These are phyloP conservation scores for Tetrapisispora taiwanensis DNA, from an alignment of 805 yeast genomes.

Conservation along the genomic window DNA sequence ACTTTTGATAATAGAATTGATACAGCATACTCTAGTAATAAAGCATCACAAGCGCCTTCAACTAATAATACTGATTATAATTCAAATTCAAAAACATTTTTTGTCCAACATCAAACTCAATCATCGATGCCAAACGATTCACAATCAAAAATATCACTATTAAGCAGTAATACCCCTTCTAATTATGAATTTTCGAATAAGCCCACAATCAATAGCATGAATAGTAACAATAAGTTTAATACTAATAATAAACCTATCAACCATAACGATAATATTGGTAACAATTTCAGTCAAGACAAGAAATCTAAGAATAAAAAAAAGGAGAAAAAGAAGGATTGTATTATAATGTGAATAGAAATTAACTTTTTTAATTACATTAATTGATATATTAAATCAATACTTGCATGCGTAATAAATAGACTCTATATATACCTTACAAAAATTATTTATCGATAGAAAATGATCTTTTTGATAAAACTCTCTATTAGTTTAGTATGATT, in stretches of 20 bases:
- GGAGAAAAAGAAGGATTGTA: conserved; percentile 1
- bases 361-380: no score
- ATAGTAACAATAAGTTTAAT: no score
- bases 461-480: no score
- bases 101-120: neutral
- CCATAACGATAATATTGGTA: neutral
- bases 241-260: no score
- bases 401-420: no score
- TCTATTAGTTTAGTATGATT: no score
- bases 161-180: neutral
- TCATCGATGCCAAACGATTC: neutral
- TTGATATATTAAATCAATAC: no score
- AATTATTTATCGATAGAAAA: no score
- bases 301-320: neutral
- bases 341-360: neutral
- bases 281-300: neutral
- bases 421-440: no score
- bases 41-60: neutral
- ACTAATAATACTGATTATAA: neutral
- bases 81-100: no score
- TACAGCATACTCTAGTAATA: neutral
- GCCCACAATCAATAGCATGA: neutral
- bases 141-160: no score
- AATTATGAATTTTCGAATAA: neutral
- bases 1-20: neutral